Base-by-base conservation (phyloP, 371 early-diverging fungal species). In the Saksenaea vasiformis region DNA sequence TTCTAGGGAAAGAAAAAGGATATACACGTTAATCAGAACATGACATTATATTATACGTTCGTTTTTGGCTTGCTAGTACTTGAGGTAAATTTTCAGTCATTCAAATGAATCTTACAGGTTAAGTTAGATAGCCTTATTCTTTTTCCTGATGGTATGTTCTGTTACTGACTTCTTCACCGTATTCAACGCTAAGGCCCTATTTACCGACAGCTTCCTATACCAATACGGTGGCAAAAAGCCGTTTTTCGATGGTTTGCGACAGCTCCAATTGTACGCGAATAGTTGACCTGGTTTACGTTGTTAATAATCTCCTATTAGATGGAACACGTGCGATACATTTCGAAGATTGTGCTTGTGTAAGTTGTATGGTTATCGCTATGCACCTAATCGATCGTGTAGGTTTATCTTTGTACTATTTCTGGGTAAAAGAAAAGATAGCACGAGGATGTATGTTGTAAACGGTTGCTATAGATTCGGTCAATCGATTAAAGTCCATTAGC, bases 401-500 rank as follows among this genome's bases (percentile, higher is more conserved):
- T 85, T 85, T 58, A 77, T 86, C 24, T 82, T 84, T 54, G 75
- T 86, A 34, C 76, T 87, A 11, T 86, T 87, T 57, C n/a, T 83
- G 60, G 87, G 87, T 86, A 78, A 74, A 58, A 58, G n/a, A 27
- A 22, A 19, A 54, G 15, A 47, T 22, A 5, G 2, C 1, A 22
- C 0, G 17, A 1, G 17, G 22, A 19, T 17, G 2, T 19, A n/a
- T 3, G 51, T n/a, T 17, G 9, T 14, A n/a, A 47, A 37, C 43
- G 22, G 17, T 14, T 17, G 10, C 13, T 36, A 3, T 67, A 82
- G 91, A 90, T 67, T 75, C 91, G 5, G 77, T 87, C 27, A 87
- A 89, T 71, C 85, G 89, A 10, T 77, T 87, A 43, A 71, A 76
- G 60, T 71, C 78, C 61, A 82, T 70, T 36, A 66, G 67, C 53